Conservation (phyloP, 106 monocot species). For the Phalaenopsis equestris region DNA sequence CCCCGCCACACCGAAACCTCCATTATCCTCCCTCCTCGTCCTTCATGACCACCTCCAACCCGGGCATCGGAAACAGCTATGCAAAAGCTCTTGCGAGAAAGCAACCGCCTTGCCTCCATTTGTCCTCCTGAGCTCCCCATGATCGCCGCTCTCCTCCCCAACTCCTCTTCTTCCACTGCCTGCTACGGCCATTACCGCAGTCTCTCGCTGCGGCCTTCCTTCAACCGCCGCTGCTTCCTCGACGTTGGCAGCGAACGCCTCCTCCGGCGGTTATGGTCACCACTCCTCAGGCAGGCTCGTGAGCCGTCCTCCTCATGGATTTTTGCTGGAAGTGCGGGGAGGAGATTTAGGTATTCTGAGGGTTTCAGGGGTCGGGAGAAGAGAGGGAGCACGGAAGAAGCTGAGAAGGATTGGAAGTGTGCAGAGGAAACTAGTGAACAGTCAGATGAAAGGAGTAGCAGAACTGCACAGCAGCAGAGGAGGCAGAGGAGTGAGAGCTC, state of each 20-base stretch:
- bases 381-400: constrained; percentile 6
- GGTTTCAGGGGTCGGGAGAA: constrained; percentile 16
- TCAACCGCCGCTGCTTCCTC: neutral
- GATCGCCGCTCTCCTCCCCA: neutral
- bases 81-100: constrained; percentile 33
- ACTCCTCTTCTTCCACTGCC: neutral
- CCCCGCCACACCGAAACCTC: neutral
- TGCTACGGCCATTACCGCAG: constrained; percentile 7
- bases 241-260: neutral
- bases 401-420: constrained; percentile 13
- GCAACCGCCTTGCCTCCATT: neutral
- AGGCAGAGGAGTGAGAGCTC: constrained; percentile 19
- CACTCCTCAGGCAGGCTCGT: neutral
- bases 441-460: constrained; percentile 5
- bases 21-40: neutral
- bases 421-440: neutral
- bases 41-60: constrained; percentile 2
- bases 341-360: constrained; percentile 11
- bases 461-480: constrained; percentile 3
- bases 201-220: neutral
- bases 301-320: neutral
- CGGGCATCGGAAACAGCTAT: constrained; percentile 6
- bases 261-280: constrained; percentile 7
- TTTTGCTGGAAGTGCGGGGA: constrained; percentile 9
- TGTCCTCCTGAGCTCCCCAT: neutral